Base-by-base conservation (phyloP, 495 filamentous ascomycete species). In the Astrothelium macrocarpum region DNA sequence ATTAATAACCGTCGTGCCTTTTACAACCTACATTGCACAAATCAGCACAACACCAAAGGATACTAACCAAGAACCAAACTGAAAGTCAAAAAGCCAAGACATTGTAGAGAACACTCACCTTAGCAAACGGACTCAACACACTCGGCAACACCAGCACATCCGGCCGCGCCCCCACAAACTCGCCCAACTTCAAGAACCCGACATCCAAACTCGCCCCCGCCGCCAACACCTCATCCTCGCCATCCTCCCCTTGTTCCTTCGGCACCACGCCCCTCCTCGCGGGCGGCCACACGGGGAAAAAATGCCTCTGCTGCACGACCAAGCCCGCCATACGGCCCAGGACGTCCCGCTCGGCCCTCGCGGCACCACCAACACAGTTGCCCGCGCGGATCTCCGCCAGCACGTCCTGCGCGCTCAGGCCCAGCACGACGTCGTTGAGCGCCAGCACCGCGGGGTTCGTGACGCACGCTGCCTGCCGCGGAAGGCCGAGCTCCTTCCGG, bases 71-170 rank as follows among this genome's bases (percentile, higher is more conserved):
- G 20, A 1, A 4, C 25, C 5, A 5, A 9, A 9, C 29, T 26
- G 45, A 20, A 28, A 18, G 59, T 20, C 28, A 42, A 60, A 34
- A 20, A 4, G n/a, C 43, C 18, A 31, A 2, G 29, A 20, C 14
- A 18, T 45, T 31, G 43, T 29, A n/a, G 36, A n/a, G 23, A 59
- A 64, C 14, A 20, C 81, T 65, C 78, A 94, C 91, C 83, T 90
- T 95, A 43, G 88, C 90, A 78, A 95, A 96, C 2, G 90, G 85
- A 10, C 87, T 85, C 66, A 98, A 74, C 64, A 86, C 82, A 67
- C 91, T 96, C 34, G 94, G 94, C 29, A 88, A 78, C 36, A 98
- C 80, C 65, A 97, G 70, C 29, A 98, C 80, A 78, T 98, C 94
- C 11, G 94, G 94, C 61, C 84, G 78, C 1, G 89, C 86, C 65